Base-by-base conservation (phyloP, 768 basidiomycete species). In the Boletus subparvulus region DNA sequence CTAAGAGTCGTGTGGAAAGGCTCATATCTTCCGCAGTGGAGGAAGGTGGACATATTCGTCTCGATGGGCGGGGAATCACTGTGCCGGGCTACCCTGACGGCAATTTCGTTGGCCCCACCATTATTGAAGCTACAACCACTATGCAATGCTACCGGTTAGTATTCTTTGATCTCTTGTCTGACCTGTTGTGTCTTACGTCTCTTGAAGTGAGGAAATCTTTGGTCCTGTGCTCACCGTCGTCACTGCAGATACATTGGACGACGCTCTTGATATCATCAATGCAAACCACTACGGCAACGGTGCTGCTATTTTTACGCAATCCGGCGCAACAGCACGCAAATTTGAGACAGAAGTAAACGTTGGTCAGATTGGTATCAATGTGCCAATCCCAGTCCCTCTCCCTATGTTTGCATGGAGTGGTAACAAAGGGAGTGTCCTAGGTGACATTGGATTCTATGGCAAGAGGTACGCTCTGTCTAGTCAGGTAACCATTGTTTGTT, bases 331-430 rank as follows among this genome's bases (percentile, higher is more conserved):
- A 8, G 96, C 94, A 17, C 85, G 96, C 54, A 92, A 90, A 72
- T 99, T 97, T 60, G 96, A 98, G 75, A 78, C 77, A 13, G 81
- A 86, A 45, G 86, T 96, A 51, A 91, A 98, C 61, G 86, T 93
- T 50, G 94, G 94, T 24, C 94, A 92, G 73, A 84, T 99, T 66
- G 96, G 96, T 43, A 85, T 98, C 71, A 98, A 95, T 69, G 87
- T 94, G 10, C 90, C 92, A 4, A 93, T 93, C 49, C 91, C 94
- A 14, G 96, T 99, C 6, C 96, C 96, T 44, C 75, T 89, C 32
- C 89, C 90, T 16, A 95, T 97, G 91, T 98, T 97, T 77, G 84
- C 92, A 30, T 96, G 93, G 93, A 93, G 90, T 64, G 96, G 97
- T 28, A 96, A 94, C 77, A 96, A 94, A 79, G 86, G 77, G 40